Base-by-base conservation (phyloP, 306 rosid species). In the Fagus sylvatica region DNA sequence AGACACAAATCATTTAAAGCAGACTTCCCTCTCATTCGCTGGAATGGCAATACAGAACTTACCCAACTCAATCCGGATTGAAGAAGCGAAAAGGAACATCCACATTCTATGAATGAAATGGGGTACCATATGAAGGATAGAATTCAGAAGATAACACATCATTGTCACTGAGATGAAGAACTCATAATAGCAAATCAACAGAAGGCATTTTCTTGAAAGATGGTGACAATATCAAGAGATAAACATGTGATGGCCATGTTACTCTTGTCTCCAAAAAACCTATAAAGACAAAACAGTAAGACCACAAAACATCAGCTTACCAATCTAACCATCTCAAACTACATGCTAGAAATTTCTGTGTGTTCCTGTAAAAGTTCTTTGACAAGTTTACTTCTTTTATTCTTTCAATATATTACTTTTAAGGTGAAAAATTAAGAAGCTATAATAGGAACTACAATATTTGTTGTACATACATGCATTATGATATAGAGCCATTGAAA, bases 161-260 rank as follows among this genome's bases (percentile, higher is more conserved):
- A 62, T 73, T 81, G 77, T 87, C 85, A 81, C 62, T 56, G 42
- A 32, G 67, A 69, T 57, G 75, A 81, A 49, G 48, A 57, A 69
- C 57, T 73, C 80, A 75, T 68, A 62, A 80, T 76, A 53, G 75
- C 64, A 59, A 72, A 80, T 75, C 53, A 77, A 75, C 64, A 53
- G 69, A 70, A 67, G 85, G 71, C 41, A 11, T 39, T 30, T 55
- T 74, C 61, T 49, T 54, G 28, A 65, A 68, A 76, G 85, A 83
- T 40, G 79, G 53, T 51, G 83, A 75, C 74, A 77, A 73, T 69
- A 73, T 65, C 4, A 79, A 81, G 57, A 64, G 71, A 75, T 62
- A 48, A 74, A 76, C 91, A 85, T 84, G 91, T 87, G 89, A 78
- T 46, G 73, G 80, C 77, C 91, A 91, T 84, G 97, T 90, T 83